Conservation (phyloP, 2,329 filamentous ascomycete genomes). For the Aspergillus fructus region DNA sequence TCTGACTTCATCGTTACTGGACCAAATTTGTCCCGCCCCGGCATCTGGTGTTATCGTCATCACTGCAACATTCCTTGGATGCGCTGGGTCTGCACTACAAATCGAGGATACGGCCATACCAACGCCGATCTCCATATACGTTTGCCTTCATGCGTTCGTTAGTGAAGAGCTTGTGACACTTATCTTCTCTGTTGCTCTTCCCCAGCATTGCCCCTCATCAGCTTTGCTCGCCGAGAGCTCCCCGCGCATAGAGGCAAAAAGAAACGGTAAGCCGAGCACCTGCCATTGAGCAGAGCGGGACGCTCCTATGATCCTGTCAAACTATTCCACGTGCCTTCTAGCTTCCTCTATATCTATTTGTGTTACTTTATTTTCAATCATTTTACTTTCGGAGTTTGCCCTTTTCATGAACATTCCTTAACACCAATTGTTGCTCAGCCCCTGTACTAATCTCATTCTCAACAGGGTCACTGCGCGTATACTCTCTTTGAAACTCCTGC, state of each 20-base stretch:
- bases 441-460: not conserved
- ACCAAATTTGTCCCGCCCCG: constrained; percentile 8
- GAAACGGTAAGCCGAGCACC: constrained; percentile 1
- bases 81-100: constrained; percentile 3
- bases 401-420: not conserved
- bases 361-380: not conserved
- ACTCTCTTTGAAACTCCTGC: not conserved
- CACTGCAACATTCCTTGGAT: constrained; percentile 7
- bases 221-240: not conserved
- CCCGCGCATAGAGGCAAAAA: constrained; percentile 1
- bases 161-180: constrained; percentile 25
- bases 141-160: constrained; percentile 26
- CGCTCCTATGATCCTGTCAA: not conserved
- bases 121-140: not conserved
- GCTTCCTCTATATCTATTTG: not conserved
- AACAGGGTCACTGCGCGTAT: not conserved
- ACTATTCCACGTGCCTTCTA: not conserved
- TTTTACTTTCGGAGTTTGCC: not conserved
- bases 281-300: not conserved
- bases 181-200: constrained; percentile 3
- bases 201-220: constrained; percentile 14
- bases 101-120: not conserved
- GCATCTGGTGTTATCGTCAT: constrained; percentile 10
- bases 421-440: not conserved
- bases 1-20: constrained; percentile 14